Conservation (phyloP, 352 stramenopile genomes). For the Phytophthora sp. region DNA sequence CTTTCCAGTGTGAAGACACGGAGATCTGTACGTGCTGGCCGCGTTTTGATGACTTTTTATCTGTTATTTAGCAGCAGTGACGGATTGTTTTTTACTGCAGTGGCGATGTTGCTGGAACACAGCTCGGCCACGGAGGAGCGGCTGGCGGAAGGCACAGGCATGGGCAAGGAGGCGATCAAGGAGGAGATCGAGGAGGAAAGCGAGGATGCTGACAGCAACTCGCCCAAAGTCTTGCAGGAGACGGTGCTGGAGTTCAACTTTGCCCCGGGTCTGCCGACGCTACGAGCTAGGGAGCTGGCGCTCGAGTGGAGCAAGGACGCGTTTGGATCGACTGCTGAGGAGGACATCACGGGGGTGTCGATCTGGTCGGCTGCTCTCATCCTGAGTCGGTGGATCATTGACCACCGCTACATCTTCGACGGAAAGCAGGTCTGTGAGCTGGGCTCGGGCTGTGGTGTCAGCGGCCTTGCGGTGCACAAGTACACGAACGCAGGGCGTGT, state of each 20-base stretch:
- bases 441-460: conserved; percentile 85
- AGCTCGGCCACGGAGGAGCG: conserved; percentile 80
- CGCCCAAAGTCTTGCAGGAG: conserved; percentile 81
- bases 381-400: conserved; percentile 84
- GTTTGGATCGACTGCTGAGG: conserved; percentile 78
- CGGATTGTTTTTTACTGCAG: conserved; percentile 35
- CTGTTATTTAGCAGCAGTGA: neutral
- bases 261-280: conserved; percentile 49
- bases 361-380: conserved; percentile 91
- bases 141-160: conserved; percentile 71
- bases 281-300: conserved; percentile 81
- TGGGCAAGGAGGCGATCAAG: conserved; percentile 71
- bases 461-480: conserved; percentile 74
- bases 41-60: too few species aligned
- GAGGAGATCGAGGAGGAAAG: conserved; percentile 73
- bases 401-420: conserved; percentile 63
- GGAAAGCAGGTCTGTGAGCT: conserved; percentile 85
- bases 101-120: conserved; percentile 78
- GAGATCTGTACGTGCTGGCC: conserved; percentile 78
- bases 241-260: conserved; percentile 86
- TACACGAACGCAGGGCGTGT: conserved; percentile 80
- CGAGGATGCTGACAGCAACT: conserved; percentile 48
- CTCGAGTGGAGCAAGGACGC: conserved; percentile 86
- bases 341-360: conserved; percentile 88
- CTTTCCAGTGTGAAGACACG: conserved; percentile 84